Conservation (phyloP, 2,329 filamentous ascomycete species). For the Ascosphaera aggregata region DNA sequence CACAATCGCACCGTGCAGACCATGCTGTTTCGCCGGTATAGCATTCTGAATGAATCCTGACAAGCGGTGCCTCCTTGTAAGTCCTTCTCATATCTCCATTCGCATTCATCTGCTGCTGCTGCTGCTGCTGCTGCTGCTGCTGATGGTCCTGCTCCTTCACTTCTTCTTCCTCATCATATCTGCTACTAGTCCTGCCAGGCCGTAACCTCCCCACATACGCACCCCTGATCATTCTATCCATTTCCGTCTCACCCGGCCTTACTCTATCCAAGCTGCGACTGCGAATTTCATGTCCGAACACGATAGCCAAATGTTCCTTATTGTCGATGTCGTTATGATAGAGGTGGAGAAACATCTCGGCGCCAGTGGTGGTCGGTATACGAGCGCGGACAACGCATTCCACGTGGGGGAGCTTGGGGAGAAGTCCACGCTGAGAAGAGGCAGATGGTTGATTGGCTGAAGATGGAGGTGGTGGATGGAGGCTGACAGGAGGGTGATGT, state of each 20-base stretch:
- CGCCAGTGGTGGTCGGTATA: slow-evolving; percentile 75
- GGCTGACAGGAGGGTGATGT: slow-evolving; percentile 11
- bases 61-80: slow-evolving; percentile 37
- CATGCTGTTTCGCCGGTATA: slow-evolving; percentile 97
- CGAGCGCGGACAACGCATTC: slow-evolving; percentile 83
- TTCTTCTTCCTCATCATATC: slow-evolving; percentile 25
- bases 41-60: slow-evolving; percentile 93
- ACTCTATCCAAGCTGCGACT: slow-evolving; percentile 33
- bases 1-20: slow-evolving; percentile 94
- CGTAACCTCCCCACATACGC: slow-evolving; percentile 77
- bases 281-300: slow-evolving; percentile 74
- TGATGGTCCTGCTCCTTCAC: slow-evolving; percentile 6
- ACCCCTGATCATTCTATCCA: slow-evolving; percentile 65
- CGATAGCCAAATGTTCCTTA: slow-evolving; percentile 93
- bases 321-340: slow-evolving; percentile 84
- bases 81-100: slow-evolving; percentile 3
- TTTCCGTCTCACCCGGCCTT: slow-evolving; percentile 24
- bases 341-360: slow-evolving; percentile 91
- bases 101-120: slow-evolving; percentile 3
- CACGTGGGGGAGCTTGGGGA: slow-evolving; percentile 59
- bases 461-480: slow-evolving; percentile 13
- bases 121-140: slow-evolving; percentile 6
- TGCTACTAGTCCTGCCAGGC: slow-evolving; percentile 60
- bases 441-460: slow-evolving; percentile 8
- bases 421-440: slow-evolving; percentile 40